Conservation (phyloP, 495 filamentous ascomycete genomes). For the Durotheca rogersii region DNA sequence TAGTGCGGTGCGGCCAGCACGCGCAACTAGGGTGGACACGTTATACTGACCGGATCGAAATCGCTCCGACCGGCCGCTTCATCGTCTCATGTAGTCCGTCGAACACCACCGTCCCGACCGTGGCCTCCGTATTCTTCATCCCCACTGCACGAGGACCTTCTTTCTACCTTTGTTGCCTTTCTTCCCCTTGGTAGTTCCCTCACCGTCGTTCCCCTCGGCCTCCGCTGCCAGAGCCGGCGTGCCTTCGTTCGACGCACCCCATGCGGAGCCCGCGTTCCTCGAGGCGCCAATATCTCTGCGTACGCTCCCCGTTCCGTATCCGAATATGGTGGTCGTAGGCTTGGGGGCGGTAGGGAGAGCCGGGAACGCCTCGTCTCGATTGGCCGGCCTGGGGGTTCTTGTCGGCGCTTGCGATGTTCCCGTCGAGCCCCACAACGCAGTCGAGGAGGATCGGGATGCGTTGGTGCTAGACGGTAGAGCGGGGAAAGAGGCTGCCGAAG, state of each 20-base stretch:
- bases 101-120: no score
- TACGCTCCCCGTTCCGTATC: constrained; percentile 70
- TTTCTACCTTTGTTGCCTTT: constrained; percentile 80
- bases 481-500: constrained; percentile 51
- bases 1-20: no score
- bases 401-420: constrained; percentile 33
- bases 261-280: constrained; percentile 43
- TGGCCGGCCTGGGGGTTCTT: constrained; percentile 19
- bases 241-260: constrained; percentile 29
- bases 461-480: constrained; percentile 57
- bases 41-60: no score
- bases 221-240: constrained; percentile 3
- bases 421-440: constrained; percentile 22
- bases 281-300: constrained; percentile 59
- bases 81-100: no score
- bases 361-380: constrained; percentile 67
- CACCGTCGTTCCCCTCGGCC: constrained; percentile 39
- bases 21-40: no score
- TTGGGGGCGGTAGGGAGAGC: constrained; percentile 77
- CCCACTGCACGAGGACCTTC: constrained; percentile 68
- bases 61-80: no score
- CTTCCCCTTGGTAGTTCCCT: constrained; percentile 52
- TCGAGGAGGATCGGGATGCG: constrained; percentile 30
- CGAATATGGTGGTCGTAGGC: constrained; percentile 76
- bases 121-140: no score